A percentile compares a stretch with the other conserved stretches of the same genome.
Evolutionary conservation across 192 early-diverging fungal species (phyloP).

Genomic region (Rhizophlyctis rosea): DNA sequence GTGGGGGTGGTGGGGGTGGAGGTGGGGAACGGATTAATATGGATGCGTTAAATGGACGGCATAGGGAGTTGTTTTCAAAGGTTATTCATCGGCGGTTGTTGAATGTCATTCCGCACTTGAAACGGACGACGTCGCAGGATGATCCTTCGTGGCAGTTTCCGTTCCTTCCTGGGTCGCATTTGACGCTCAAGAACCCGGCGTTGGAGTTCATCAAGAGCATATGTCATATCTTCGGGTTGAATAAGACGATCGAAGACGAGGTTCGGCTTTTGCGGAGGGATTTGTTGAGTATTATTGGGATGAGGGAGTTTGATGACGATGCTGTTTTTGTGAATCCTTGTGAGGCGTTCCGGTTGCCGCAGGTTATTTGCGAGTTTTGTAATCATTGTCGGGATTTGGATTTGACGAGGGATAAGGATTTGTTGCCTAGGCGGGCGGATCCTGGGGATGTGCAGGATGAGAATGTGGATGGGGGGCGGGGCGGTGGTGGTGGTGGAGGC

Average conservation of each 20-base stretch:
- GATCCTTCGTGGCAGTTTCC: conserved; percentile 57
- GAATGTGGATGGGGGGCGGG: neutral
- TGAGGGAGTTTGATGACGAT: conserved; percentile 73
- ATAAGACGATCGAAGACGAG: conserved; percentile 64
- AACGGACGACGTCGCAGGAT: conserved; percentile 21
- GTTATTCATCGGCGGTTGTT: conserved; percentile 62
- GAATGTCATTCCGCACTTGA: conserved; percentile 57
- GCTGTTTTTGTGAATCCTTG: conserved; percentile 83
- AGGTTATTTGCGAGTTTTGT: conserved; percentile 87
- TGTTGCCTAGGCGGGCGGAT: conserved; percentile 51
- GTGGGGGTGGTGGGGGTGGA: neutral
- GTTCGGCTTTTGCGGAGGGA: conserved; percentile 82
- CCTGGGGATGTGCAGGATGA: too few species aligned
- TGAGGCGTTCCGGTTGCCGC: conserved; percentile 69
- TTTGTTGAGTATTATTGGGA: conserved; percentile 63
- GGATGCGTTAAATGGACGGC: too few species aligned
- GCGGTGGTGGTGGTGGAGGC: conserved; percentile 3
- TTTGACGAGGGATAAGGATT: conserved; percentile 76
- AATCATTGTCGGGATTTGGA: conserved; percentile 84
- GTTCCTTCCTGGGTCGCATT: conserved; percentile 62
- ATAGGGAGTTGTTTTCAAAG: conserved; percentile 27
- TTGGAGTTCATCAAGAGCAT: conserved; percentile 83
- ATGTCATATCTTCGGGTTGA: conserved; percentile 73
- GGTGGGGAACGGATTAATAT: neutral
- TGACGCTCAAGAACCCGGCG: neutral